These are phyloP conservation scores for Pestalotiopsis sp. DNA, from an alignment of 2,329 filamentous ascomycete genomes.

Conservation along the genomic window DNA sequence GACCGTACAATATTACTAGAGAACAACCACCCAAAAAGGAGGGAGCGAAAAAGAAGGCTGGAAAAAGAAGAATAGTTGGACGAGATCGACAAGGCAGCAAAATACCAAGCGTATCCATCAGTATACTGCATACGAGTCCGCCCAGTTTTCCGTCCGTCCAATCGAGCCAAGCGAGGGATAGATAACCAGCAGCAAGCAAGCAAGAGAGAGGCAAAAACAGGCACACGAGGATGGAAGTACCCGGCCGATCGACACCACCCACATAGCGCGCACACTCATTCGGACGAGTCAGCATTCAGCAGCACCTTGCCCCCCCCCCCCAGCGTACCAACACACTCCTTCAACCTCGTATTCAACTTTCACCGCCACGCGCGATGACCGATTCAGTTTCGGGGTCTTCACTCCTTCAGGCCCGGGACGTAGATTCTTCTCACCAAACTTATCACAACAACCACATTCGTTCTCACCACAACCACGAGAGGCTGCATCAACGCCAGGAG, in stretches of 20 bases:
- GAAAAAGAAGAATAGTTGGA: not conserved
- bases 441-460: slow-evolving; percentile 34
- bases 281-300: slow-evolving; percentile 22
- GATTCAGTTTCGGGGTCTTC: slow-evolving; percentile 48
- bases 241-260: slow-evolving; percentile 16
- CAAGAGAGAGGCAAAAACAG: not conserved
- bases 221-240: slow-evolving; percentile 12
- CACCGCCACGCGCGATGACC: slow-evolving; percentile 48
- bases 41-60: not conserved
- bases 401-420: slow-evolving; percentile 49
- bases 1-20: not conserved
- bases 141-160: not conserved
- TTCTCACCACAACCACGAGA: slow-evolving; percentile 22
- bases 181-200: not conserved
- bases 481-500: slow-evolving; percentile 13
- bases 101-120: slow-evolving; percentile 4
- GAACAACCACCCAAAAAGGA: not conserved
- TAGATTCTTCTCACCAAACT: slow-evolving; percentile 32
- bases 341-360: slow-evolving; percentile 36
- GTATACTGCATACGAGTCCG: not conserved
- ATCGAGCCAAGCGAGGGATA: not conserved
- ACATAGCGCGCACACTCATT: slow-evolving; percentile 14
- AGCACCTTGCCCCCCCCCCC: slow-evolving; percentile 17
- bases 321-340: slow-evolving; percentile 26
- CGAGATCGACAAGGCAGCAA: not conserved